Conservation (phyloP, 1,139 yeast genomes). For the Kluyveromyces marxianus region DNA sequence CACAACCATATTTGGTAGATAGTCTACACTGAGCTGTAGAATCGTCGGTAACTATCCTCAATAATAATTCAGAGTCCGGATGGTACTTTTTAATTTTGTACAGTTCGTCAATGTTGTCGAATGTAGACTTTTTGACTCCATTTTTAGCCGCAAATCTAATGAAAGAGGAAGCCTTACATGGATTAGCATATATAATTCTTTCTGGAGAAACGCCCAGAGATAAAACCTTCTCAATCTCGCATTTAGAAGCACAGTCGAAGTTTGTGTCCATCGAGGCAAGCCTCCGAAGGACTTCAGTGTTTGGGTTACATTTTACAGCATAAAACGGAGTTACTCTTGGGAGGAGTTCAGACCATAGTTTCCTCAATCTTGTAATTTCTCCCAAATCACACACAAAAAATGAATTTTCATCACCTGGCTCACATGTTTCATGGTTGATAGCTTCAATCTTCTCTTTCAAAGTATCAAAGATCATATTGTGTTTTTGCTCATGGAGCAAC, state of each 20-base stretch:
- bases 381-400: slow-evolving; percentile 86
- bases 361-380: slow-evolving; percentile 52
- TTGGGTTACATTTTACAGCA: slow-evolving; percentile 92
- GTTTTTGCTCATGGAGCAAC: slow-evolving; percentile 24
- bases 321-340: slow-evolving; percentile 79
- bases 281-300: slow-evolving; percentile 47
- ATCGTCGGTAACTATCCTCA: slow-evolving; percentile 88
- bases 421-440: slow-evolving; percentile 55
- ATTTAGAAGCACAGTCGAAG: slow-evolving; percentile 91
- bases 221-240: slow-evolving; percentile 67
- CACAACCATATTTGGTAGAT: slow-evolving; percentile 86
- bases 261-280: slow-evolving; percentile 60
- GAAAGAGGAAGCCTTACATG: slow-evolving; percentile 81
- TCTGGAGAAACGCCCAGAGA: slow-evolving; percentile 53
- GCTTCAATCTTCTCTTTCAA: slow-evolving; percentile 37
- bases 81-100: slow-evolving; percentile 61
- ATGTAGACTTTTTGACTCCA: slow-evolving; percentile 68
- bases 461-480: slow-evolving; percentile 35
- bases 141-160: slow-evolving; percentile 57
- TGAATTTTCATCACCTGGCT: slow-evolving; percentile 75
- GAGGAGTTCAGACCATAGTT: slow-evolving; percentile 53
- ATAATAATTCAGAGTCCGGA: slow-evolving; percentile 61
- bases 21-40: slow-evolving; percentile 80
- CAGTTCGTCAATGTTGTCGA: slow-evolving; percentile 83
- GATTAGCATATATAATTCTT: slow-evolving; percentile 84